Base-by-base conservation (phyloP, 2,329 filamentous ascomycete genomes). In the Graphilbum fragrans region DNA sequence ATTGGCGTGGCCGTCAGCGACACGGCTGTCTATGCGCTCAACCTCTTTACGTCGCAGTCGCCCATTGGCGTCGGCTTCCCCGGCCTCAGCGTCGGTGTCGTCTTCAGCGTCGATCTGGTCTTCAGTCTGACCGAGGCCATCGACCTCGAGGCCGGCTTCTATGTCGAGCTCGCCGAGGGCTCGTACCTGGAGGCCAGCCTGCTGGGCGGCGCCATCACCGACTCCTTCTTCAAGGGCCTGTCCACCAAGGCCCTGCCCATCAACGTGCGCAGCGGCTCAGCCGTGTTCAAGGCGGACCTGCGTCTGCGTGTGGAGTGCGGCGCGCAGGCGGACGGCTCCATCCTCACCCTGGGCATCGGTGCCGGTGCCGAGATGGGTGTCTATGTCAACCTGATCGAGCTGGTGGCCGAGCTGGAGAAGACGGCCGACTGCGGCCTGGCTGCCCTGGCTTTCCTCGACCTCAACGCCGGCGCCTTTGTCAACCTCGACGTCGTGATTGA, bases 331-430 rank as follows among this genome's bases (percentile, higher is more conserved):
- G 55, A 59, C 2, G 6, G 10, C 34, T 10, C 7, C 34, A 4
- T 20, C 14, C 46, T 63, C 3, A 50, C 56, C 5, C 37, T 55
- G 23, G 50, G 52, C 21, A 47, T 61, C 45, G 59, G 60, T 33
- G 59, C 66, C 19, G 65, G 62, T 47, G 61, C 66, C 27, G 62
- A 64, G 49, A 46, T 67, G 14, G 60, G 59, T 35, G 55, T 74
- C 35, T 74, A 62, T 52, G 64, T 65, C 43, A 68, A 75, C 55
- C 53, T 77, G 7, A 62, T 72, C n/a, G 66, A 76, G 49, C 71
- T 75, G 53, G 61, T 65, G 43, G 59, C 61, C 45, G 53, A 58
- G 41, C 57, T 68, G 41, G 58, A 61, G 38, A 52, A 49, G 29
- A 58, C 57, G 5, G 52, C 55, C 10, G 39, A 48, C 37, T 68